Base-by-base conservation (phyloP, 2,329 filamentous ascomycete species). In the Ceratocystiopsis minuta region DNA sequence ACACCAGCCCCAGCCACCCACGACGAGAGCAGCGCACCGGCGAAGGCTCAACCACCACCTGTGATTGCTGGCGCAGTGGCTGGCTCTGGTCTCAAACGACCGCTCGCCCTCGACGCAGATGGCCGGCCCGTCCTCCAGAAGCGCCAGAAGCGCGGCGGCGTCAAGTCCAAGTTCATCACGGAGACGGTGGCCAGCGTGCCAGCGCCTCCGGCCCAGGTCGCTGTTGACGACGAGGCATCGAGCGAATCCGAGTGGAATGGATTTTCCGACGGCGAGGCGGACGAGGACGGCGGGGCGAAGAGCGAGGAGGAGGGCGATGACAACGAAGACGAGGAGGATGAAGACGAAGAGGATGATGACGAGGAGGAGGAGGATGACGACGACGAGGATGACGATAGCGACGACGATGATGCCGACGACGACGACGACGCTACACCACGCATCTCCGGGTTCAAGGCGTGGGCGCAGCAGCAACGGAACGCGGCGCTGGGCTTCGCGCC, bases 401-500 rank as follows among this genome's bases (percentile, higher is more conserved):
- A 53, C 6, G 55, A 55, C 7, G 52, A 54, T 11, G 60, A 58
- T 4, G 54, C 56, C 0, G 56, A 57, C 13, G 54, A 55, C 6
- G 56, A 54, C 1, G 56, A n/a, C 37, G 5, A 10, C 37, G n/a
- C n/a, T n/a, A 16, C 1, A n/a, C 15, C 20, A n/a, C 36, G 28
- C 10, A 16, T 14, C 52, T 75, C 72, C 2, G 85, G 84, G 0
- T 98, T 98, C 67, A 96, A 96, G 58, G 72, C 80, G 3, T 98
- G 90, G 90, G 90, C 90, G 16, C 76, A 78, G 28, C 75, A 83
- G 51, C 80, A 90, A 58, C 73, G 87, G 44, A 94, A 95, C 52
- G 73, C 88, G 51, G 80, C 82, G 5, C 65, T 92, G 31, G 87
- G 86, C 0, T 78, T 71, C 50, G 50, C 67, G 44, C 64, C 70